Conservation (phyloP, 768 basidiomycete species). For the Cyclocybe cylindracea region DNA sequence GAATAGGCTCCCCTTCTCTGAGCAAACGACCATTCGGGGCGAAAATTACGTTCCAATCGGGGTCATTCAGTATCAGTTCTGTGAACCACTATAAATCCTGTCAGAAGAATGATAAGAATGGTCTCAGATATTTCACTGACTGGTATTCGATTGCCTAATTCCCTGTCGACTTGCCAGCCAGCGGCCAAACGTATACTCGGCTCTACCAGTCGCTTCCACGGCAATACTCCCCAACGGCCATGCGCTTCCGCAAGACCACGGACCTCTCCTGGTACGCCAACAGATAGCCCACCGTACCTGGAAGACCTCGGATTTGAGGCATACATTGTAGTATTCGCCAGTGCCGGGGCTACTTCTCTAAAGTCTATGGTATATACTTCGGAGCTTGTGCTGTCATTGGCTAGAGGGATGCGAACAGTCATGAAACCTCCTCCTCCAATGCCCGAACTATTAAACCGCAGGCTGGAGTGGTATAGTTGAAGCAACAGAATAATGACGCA, state of each 20-base stretch:
- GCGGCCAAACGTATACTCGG: conserved; percentile 75
- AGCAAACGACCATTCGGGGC: conserved; percentile 74
- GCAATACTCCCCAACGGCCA: conserved; percentile 75
- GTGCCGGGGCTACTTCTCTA: conserved; percentile 80
- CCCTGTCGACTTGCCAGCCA: conserved; percentile 79
- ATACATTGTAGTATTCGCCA: conserved; percentile 81
- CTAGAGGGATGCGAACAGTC: conserved; percentile 75
- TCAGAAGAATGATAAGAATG: neutral
- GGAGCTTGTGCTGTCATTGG: conserved; percentile 39
- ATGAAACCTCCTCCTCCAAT: conserved; percentile 91
- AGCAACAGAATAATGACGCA: conserved; percentile 36
- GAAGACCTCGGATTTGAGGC: conserved; percentile 50
- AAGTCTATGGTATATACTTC: conserved; percentile 81
- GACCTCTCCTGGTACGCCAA: conserved; percentile 92
- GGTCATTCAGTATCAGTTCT: conserved; percentile 60
- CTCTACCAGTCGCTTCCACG: conserved; percentile 77
- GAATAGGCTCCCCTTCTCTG: conserved; percentile 73
- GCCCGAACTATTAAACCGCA: conserved; percentile 53
- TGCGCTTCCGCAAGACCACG: conserved; percentile 86
- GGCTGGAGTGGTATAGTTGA: conserved; percentile 2
- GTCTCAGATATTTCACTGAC: conserved; percentile 31
- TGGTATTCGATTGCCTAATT: conserved; percentile 73
- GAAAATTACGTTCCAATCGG: conserved; percentile 84
- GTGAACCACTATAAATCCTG: conserved; percentile 36
- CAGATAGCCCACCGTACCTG: conserved; percentile 75